phyloP scores from a whole-genome alignment of 1,284 basidiomycete genomes.

The Leccinum subatratum region DNA sequence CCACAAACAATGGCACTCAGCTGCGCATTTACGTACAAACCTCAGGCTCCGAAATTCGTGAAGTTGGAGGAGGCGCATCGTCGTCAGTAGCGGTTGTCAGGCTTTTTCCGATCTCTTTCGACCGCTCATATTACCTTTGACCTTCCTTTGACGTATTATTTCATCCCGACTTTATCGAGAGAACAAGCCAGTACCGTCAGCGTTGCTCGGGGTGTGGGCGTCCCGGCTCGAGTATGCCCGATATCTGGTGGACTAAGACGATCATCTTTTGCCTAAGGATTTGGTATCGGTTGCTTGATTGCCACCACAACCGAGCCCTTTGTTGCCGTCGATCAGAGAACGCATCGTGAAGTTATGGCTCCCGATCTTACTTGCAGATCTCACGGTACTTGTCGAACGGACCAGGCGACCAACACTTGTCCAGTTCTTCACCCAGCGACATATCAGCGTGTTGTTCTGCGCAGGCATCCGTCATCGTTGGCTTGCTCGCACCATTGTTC shows the following conservation, averaged over 20 bases:
- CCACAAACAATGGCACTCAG: slow-evolving; percentile 76
- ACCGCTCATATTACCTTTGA: slow-evolving; percentile 71
- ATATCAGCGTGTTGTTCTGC: slow-evolving; percentile 77
- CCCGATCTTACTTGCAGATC: slow-evolving; percentile 68
- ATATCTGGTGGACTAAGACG: slow-evolving; percentile 71
- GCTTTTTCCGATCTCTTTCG: slow-evolving; percentile 83
- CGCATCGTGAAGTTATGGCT: slow-evolving; percentile 72
- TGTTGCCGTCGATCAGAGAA: slow-evolving; percentile 56
- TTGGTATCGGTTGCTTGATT: slow-evolving; percentile 67
- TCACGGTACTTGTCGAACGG: slow-evolving; percentile 68
- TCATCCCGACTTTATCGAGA: slow-evolving; percentile 82
- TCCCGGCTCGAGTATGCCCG: slow-evolving; percentile 51
- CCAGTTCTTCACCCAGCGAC: slow-evolving; percentile 78
- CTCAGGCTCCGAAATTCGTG: slow-evolving; percentile 47
- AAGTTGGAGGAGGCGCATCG: slow-evolving; percentile 70
- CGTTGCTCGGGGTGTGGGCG: slow-evolving; percentile 87
- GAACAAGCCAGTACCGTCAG: slow-evolving; percentile 89
- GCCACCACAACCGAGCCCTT: slow-evolving; percentile 81
- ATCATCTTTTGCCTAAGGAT: slow-evolving; percentile 67
- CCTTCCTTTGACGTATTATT: slow-evolving; percentile 70
- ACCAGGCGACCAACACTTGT: slow-evolving; percentile 52
- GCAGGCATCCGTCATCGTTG: slow-evolving; percentile 74
- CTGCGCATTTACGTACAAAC: slow-evolving; percentile 84
- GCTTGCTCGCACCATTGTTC: slow-evolving; percentile 77
- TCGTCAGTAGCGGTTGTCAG: slow-evolving; percentile 69